A percentile compares a stretch with the other conserved stretches of the same genome.
These are phyloP conservation scores for Boletus smithii DNA, from an alignment of 1,284 basidiomycete genomes.

Conservation along the genomic window DNA sequence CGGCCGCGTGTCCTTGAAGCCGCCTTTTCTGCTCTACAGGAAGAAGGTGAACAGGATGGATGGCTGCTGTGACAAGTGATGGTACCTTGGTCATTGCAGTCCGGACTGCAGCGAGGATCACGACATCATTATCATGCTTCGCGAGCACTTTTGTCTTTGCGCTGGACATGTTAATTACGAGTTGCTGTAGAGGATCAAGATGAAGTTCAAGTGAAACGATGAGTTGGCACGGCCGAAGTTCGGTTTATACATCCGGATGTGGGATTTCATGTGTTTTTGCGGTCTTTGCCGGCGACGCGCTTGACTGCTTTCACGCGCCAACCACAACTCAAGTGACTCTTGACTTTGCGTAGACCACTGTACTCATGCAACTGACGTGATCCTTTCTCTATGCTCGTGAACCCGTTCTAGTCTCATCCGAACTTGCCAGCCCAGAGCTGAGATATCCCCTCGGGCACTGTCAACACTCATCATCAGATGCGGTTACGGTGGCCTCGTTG, in stretches of 20 bases:
- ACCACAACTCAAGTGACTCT: too few species aligned
- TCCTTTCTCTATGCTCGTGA: not conserved
- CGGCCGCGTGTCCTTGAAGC: constrained; percentile 90
- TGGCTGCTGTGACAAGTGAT: not conserved
- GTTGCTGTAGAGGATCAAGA: not conserved
- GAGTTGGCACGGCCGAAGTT: not conserved
- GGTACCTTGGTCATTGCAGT: constrained; percentile 86
- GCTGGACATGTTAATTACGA: constrained; percentile 22
- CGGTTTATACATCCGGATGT: constrained; percentile 20
- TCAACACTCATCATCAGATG: constrained; percentile 14
- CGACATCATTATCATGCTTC: constrained; percentile 79
- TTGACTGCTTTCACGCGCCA: too few species aligned
- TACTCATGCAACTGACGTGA: too few species aligned
- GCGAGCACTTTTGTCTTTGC: constrained; percentile 48
- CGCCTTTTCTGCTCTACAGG: constrained; percentile 78
- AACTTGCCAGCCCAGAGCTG: too few species aligned
- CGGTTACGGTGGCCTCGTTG: constrained; percentile 31
- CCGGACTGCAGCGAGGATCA: constrained; percentile 85
- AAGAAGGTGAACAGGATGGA: constrained; percentile 13
- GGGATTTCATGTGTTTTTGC: constrained; percentile 29
- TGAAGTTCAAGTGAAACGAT: not conserved
- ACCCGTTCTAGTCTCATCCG: not conserved
- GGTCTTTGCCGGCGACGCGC: constrained; percentile 2
- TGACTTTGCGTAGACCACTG: too few species aligned
- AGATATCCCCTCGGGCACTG: too few species aligned